Base-by-base conservation (phyloP, 352 stramenopile genomes). In the Blastocystis sp. region DNA sequence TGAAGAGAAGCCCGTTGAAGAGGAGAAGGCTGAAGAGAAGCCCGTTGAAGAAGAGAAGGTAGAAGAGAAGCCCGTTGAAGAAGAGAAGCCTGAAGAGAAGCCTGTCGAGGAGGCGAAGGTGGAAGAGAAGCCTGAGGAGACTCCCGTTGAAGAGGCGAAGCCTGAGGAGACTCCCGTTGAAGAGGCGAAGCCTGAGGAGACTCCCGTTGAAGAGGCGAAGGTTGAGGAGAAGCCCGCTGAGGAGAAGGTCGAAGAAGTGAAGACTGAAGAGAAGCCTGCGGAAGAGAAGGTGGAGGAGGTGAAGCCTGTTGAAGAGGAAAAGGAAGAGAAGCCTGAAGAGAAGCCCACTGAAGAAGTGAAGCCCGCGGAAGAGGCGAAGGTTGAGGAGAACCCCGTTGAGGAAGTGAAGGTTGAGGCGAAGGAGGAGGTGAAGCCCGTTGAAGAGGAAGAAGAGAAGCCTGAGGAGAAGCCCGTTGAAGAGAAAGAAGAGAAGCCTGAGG, bases 291-390 rank as follows among this genome's bases (percentile, higher is more conserved):
- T 14, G 14, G 21, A 67, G 48, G 28, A 74, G 38, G 66, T 3
- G 52, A 62, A 79, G 38, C 43, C 69, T 79, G 69, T 40, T 79
- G 69, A 79, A 79, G 69, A 79, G 52, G 62, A 79, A 7, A 7
- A 28, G 14, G 52, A 52, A 60, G 38, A 60, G 38, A 41, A 43
- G 34, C 11, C 65, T 2, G 9, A 77, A 77, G 66, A n/a, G 2
- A 77, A 77, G 10, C 34, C 41, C 60, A 23, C 10, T 62, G 41
- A 21, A 14, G 66, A 77, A 56, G 48, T 17, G 48, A 56, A 56
- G 48, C 9, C 65, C 11, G n/a, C 10, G 21, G 38, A 34, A 41
- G n/a, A 43, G 53, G 69, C 62, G 69, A 62, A 79, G 52, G 7
- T 14, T 10, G 69, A 21, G 14, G 69, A 79, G 48, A 14, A 7